A percentile compares a stretch with the other conserved stretches of the same genome.
These are phyloP conservation scores for Vaccinium vitisidaea DNA, from an alignment of 148 eudicot genomes.

Conservation along the genomic window DNA sequence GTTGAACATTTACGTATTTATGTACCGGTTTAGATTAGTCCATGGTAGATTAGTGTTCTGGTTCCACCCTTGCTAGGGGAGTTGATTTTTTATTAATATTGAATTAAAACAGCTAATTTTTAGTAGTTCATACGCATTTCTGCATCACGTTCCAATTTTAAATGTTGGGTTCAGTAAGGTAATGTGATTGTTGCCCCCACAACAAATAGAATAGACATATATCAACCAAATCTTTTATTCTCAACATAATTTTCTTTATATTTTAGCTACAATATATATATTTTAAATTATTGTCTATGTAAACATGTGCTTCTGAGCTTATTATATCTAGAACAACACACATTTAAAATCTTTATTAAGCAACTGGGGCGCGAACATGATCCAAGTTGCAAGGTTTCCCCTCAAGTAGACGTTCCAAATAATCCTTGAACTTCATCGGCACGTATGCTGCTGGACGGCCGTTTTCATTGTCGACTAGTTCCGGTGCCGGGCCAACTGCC, in stretches of 20 bases:
- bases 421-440: conserved; percentile 28
- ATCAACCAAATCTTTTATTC: neutral
- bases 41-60: too few species aligned
- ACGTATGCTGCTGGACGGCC: conserved; percentile 6
- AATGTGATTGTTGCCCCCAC: neutral
- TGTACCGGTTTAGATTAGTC: too few species aligned
- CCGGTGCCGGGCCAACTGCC: conserved; percentile 24
- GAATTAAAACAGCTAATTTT: too few species aligned
- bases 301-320: neutral
- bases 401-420: conserved; percentile 19
- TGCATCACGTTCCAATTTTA: too few species aligned
- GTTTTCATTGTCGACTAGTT: neutral
- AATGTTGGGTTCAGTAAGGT: too few species aligned
- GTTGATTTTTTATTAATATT: too few species aligned
- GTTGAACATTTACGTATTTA: too few species aligned
- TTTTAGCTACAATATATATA: too few species aligned
- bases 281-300: neutral
- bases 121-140: too few species aligned
- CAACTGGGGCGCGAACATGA: neutral
- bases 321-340: neutral
- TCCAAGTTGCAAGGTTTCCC: conserved; percentile 22
- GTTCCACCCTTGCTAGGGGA: too few species aligned
- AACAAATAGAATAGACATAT: neutral
- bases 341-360: neutral
- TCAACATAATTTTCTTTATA: neutral